Conservation (phyloP, 768 basidiomycete species). For the Boletellus sp. region DNA sequence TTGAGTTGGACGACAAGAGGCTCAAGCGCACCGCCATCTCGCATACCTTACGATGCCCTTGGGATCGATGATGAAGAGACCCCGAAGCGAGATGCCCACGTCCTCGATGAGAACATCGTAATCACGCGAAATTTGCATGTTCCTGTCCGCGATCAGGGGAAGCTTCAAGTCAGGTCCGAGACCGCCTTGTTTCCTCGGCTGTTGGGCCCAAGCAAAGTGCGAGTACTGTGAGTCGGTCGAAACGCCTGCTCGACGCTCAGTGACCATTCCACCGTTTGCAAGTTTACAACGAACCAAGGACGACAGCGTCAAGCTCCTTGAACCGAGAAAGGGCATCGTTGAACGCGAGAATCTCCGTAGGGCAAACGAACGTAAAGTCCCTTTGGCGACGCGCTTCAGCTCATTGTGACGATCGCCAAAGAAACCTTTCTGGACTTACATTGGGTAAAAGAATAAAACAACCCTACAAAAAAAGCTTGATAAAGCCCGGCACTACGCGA, state of each 20-base stretch:
- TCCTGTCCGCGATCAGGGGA: slow-evolving; percentile 77
- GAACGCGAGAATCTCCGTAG: slow-evolving; percentile 95
- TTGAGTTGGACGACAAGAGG: neutral
- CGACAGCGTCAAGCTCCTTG: slow-evolving; percentile 64
- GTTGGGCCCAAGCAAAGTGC: slow-evolving; percentile 84
- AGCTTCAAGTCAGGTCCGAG: slow-evolving; percentile 86
- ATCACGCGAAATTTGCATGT: slow-evolving; percentile 74
- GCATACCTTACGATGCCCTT: slow-evolving; percentile 67
- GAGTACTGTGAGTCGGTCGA: slow-evolving; percentile 90
- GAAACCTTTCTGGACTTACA: slow-evolving; percentile 49
- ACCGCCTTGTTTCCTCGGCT: slow-evolving; percentile 81
- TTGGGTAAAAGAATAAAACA: slow-evolving; percentile 91
- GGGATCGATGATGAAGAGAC: slow-evolving; percentile 83
- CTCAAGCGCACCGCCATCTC: neutral
- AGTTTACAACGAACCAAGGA: slow-evolving; percentile 56
- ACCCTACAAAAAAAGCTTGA: slow-evolving; percentile 52
- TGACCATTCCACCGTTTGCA: neutral
- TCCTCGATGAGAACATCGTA: slow-evolving; percentile 90
- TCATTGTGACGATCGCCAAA: neutral
- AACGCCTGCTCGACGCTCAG: slow-evolving; percentile 41
- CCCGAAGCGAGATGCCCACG: slow-evolving; percentile 83
- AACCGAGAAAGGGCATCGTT: slow-evolving; percentile 82
- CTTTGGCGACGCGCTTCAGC: slow-evolving; percentile 33
- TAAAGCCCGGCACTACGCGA: neutral
- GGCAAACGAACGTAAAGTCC: slow-evolving; percentile 88